A percentile compares a stretch with the other conserved stretches of the same genome.
Conservation (phyloP, 345 rosid species). For the Aquilaria malaccensis region DNA sequence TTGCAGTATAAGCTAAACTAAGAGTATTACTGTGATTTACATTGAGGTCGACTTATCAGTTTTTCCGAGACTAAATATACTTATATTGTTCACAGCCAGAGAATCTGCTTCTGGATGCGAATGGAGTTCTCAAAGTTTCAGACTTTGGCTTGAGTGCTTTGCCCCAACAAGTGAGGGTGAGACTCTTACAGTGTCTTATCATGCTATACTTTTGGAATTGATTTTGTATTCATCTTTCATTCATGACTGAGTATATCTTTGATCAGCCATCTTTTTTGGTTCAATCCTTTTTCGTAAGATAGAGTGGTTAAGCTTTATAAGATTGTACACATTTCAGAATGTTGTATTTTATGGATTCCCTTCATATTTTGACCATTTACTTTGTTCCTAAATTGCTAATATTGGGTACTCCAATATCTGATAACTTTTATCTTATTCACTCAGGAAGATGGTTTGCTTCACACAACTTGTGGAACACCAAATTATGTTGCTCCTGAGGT, state of each 20-base stretch:
- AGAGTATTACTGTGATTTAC: constrained; percentile 11
- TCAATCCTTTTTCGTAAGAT: too few species aligned
- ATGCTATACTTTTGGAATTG: too few species aligned
- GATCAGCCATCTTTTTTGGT: too few species aligned
- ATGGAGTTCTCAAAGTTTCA: constrained; percentile 78
- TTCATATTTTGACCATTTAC: too few species aligned
- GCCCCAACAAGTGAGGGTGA: constrained; percentile 98
- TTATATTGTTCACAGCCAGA: constrained; percentile 61
- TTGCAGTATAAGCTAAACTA: constrained; percentile 3
- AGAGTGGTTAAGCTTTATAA: too few species aligned
- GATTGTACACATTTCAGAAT: too few species aligned
- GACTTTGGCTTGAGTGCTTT: constrained; percentile 98
- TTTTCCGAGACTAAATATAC: too few species aligned
- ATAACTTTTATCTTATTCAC: constrained; percentile 13
- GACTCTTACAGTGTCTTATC: constrained; percentile 10
- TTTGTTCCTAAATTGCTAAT: too few species aligned
- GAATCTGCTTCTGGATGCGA: constrained; percentile 86
- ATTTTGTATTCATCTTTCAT: too few species aligned
- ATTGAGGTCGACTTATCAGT: not conserved
- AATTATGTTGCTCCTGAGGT: constrained; percentile 99
- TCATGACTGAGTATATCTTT: too few species aligned
- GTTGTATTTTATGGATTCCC: too few species aligned
- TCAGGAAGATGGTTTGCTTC: constrained; percentile 97
- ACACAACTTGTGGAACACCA: constrained; percentile 98
- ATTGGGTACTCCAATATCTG: not conserved